These are phyloP conservation scores for Pestalotiopsis sp. DNA, from an alignment of 2,329 filamentous ascomycete species.

Conservation along the genomic window DNA sequence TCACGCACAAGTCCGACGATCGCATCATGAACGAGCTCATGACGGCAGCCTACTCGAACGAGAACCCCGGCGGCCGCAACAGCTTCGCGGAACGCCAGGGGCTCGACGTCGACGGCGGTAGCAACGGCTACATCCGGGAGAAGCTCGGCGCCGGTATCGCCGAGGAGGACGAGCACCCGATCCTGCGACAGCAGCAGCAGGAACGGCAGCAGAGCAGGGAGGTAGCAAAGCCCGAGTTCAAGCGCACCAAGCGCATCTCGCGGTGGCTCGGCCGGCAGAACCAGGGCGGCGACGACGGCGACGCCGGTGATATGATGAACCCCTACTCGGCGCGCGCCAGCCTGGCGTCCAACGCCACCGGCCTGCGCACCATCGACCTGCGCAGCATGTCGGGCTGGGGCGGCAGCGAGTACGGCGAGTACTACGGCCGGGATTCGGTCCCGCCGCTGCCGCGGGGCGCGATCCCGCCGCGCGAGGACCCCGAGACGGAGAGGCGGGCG, in stretches of 20 bases:
- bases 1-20: conserved; percentile 14
- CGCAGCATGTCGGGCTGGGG: conserved; percentile 12
- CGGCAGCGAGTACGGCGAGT: background rate
- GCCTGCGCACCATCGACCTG: conserved; percentile 3
- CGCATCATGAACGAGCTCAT: conserved; percentile 15
- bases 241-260: conserved; percentile 4
- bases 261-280: conserved; percentile 14
- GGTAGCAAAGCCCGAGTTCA: background rate
- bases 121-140: conserved; percentile 7
- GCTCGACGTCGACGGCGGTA: background rate
- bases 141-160: background rate
- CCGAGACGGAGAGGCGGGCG: background rate
- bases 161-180: conserved; percentile 6
- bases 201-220: too few relatives aligned
- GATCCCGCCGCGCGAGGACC: background rate
- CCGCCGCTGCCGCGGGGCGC: background rate
- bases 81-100: background rate
- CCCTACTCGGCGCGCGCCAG: conserved; percentile 14
- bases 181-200: background rate
- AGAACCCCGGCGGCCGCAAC: conserved; percentile 6
- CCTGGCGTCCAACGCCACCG: conserved; percentile 13
- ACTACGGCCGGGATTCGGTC: background rate
- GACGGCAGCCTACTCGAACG: conserved; percentile 2
- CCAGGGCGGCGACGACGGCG: background rate
- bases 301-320: conserved; percentile 11